Conservation (phyloP, 768 basidiomycete species). For the Podaxis pistillaris region DNA sequence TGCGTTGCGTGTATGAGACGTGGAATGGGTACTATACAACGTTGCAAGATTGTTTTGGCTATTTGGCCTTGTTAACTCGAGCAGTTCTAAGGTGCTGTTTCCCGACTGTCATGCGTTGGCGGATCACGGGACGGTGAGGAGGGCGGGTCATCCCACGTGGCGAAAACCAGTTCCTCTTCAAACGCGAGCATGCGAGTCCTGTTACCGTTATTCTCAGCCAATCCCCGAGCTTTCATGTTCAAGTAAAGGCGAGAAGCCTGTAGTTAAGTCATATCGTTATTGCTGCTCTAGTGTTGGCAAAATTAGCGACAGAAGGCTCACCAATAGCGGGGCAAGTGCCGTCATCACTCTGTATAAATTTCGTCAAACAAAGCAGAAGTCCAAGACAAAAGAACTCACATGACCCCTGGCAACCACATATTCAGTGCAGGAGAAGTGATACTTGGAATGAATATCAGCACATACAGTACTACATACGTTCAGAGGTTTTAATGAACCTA, state of each 20-base stretch:
- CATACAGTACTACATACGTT: not conserved
- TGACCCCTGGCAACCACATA: not conserved
- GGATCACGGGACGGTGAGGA: not conserved
- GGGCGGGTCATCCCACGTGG: not conserved
- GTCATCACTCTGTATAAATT: not conserved
- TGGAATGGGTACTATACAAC: not conserved
- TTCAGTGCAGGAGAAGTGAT: not conserved
- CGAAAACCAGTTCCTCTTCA: not conserved
- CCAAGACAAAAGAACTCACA: not conserved
- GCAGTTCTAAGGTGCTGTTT: not conserved
- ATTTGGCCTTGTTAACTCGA: not conserved
- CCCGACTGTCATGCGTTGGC: not conserved
- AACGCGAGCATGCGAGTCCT: not conserved
- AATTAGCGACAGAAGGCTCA: not conserved
- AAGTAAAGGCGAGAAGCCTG: slow-evolving; percentile 1
- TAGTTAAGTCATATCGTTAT: not conserved
- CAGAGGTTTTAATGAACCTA: not conserved
- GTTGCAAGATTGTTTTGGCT: not conserved
- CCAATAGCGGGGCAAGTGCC: not conserved
- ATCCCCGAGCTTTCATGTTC: not conserved
- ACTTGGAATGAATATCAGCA: not conserved
- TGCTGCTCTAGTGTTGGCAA: not conserved
- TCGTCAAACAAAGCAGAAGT: not conserved
- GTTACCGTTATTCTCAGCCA: not conserved
- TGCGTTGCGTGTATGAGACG: no score